These are phyloP conservation scores for Kodamaea leandrae DNA, from an alignment of 805 yeast species.

Conservation along the genomic window DNA sequence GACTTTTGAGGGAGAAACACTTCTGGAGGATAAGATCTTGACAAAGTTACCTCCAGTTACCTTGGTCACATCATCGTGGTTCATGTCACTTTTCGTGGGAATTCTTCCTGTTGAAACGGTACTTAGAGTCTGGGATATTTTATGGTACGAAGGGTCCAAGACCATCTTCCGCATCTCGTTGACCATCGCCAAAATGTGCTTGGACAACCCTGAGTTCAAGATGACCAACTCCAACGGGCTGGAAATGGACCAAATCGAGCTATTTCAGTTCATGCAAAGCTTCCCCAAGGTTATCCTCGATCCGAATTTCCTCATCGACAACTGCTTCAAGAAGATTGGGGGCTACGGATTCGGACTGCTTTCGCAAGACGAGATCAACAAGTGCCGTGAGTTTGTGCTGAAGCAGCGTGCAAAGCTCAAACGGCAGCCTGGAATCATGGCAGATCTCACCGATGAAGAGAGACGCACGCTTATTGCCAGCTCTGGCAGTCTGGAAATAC, in stretches of 20 bases:
- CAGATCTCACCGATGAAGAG: conserved; percentile 41
- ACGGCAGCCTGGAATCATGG: conserved; percentile 25
- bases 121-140: conserved; percentile 89
- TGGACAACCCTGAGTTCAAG: conserved; percentile 59
- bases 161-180: conserved; percentile 79
- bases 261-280: conserved; percentile 84
- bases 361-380: conserved; percentile 77
- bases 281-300: conserved; percentile 70
- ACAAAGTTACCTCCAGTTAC: conserved; percentile 85
- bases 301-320: conserved; percentile 66
- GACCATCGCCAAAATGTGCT: conserved; percentile 69
- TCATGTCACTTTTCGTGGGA: conserved; percentile 95
- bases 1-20: conserved; percentile 37
- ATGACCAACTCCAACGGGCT: conserved; percentile 16
- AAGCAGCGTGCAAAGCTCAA: conserved; percentile 50
- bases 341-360: conserved; percentile 66
- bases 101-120: conserved; percentile 85
- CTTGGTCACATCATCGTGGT: conserved; percentile 94
- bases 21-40: conserved; percentile 52
- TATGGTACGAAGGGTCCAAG: conserved; percentile 89
- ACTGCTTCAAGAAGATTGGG: conserved; percentile 70
- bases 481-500: conserved; percentile 23
- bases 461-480: conserved; percentile 25
- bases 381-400: conserved; percentile 75
- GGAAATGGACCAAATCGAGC: conserved; percentile 43